Percentiles rank a stretch among this genome's conserved stretches.
phyloP scores from a whole-genome alignment of 1,284 basidiomycete species.

The Ustilago nuda region DNA sequence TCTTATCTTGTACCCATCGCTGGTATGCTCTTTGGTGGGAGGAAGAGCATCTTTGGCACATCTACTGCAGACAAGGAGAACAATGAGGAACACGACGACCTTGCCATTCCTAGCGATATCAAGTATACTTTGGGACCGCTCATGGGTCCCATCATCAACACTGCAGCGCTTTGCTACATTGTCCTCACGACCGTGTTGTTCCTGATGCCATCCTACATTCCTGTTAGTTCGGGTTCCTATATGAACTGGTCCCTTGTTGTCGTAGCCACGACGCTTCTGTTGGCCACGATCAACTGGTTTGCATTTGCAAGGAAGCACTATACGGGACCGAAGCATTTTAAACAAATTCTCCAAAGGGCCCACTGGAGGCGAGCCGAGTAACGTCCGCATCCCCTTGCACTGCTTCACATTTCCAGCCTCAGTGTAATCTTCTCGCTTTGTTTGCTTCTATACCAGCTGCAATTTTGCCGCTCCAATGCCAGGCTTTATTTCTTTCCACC shows the following conservation, averaged over 20 bases:
- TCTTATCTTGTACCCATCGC: slow-evolving; percentile 38
- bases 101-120: slow-evolving; percentile 32
- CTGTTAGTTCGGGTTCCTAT: slow-evolving; percentile 29
- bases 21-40: slow-evolving; percentile 37
- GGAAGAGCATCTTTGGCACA: slow-evolving; percentile 24
- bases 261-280: slow-evolving; percentile 11
- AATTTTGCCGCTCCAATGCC: neutral
- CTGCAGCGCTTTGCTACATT: slow-evolving; percentile 37
- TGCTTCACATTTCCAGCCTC: neutral
- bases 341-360: slow-evolving; percentile 19
- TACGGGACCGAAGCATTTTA: slow-evolving; percentile 24
- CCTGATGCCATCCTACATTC: slow-evolving; percentile 32
- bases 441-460: neutral
- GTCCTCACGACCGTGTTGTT: slow-evolving; percentile 41
- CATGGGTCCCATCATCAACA: slow-evolving; percentile 34
- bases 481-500: neutral
- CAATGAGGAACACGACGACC: slow-evolving; percentile 16
- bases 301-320: slow-evolving; percentile 27
- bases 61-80: neutral
- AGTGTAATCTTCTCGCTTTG: neutral
- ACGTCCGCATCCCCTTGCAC: neutral
- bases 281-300: slow-evolving; percentile 43
- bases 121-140: slow-evolving; percentile 36
- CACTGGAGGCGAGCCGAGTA: slow-evolving; percentile 19
- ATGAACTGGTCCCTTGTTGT: slow-evolving; percentile 49